Base-by-base conservation (phyloP, 768 basidiomycete genomes). In the Collybiopsis confluens region DNA sequence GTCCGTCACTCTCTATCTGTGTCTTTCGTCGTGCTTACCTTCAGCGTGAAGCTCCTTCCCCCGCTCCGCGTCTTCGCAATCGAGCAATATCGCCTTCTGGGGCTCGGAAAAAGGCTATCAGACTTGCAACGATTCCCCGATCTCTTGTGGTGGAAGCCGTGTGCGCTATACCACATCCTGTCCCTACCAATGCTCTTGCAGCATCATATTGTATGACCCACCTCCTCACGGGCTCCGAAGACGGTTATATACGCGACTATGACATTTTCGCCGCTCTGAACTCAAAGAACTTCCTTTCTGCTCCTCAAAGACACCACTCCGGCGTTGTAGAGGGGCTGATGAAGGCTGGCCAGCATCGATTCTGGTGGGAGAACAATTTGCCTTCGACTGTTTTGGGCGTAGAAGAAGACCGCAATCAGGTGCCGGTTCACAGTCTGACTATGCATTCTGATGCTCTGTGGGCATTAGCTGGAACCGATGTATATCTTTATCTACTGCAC, bases 391-490 rank as follows among this genome's bases (percentile, higher is more conserved):
- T 45, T n/a, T 13, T 60, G 28, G 59, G 67, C 21, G 68, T 67
- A 51, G 78, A 77, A 23, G 81, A 82, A 20, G 84, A 85, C 36
- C 60, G 73, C 20, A 61, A 74, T 20, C 66, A 82, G 42, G 80
- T 83, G 20, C 86, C 96, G 9, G 92, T 97, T 16, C 92, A 94
- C 68, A 95, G 92, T 63, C 75, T 99, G 64, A 83, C 84, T 8
- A 86, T 94, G 75, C 94, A 98, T 52, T 86, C 88, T 2, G 94
- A 98, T 67, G 97, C 91, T 11, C 72, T 99, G 8, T 99, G 94
- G 93, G 79, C 87, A 16, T 74, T 98, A 54, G 85, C 90, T 21
- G 97, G 97, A 13, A 89, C 87, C 33, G 81, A 90, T 61, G 94
- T 95, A 68, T 58, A 85, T 26, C 16, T 70, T 58, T 54, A 51